Conservation (phyloP, 2,329 filamentous ascomycete species). For the Colletotrichum sp. region DNA sequence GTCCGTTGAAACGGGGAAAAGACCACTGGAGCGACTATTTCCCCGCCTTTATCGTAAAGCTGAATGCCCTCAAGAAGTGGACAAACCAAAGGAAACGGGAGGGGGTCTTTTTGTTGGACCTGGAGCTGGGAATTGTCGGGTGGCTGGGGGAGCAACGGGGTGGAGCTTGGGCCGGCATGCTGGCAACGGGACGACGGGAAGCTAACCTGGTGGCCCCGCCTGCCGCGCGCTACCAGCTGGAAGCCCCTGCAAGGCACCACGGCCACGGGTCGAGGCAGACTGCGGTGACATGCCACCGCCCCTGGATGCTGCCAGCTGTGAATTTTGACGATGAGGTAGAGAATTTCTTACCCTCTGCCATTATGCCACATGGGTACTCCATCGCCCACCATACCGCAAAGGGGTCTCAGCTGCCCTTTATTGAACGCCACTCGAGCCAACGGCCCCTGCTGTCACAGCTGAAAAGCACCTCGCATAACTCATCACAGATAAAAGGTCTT, state of each 20-base stretch:
- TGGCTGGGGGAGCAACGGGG: neutral
- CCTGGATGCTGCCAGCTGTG: neutral
- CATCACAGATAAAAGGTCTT: neutral
- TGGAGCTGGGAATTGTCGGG: neutral
- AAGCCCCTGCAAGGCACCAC: neutral
- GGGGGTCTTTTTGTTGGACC: neutral
- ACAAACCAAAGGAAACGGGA: neutral
- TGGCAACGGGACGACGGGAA: neutral
- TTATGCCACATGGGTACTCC: neutral
- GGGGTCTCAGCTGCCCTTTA: neutral
- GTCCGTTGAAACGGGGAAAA: neutral
- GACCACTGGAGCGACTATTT: neutral
- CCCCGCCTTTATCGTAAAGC: neutral
- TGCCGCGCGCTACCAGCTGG: neutral
- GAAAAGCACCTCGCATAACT: neutral
- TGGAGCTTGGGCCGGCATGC: neutral
- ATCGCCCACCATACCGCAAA: neutral
- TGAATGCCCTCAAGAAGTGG: neutral
- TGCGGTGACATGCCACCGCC: neutral
- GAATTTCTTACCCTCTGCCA: neutral
- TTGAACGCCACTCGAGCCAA: neutral
- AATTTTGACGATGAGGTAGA: neutral
- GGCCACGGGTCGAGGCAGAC: neutral
- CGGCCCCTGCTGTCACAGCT: neutral
- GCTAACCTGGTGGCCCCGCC: neutral